These are phyloP conservation scores for Linum tenue DNA, from an alignment of 345 rosid species.

Conservation along the genomic window DNA sequence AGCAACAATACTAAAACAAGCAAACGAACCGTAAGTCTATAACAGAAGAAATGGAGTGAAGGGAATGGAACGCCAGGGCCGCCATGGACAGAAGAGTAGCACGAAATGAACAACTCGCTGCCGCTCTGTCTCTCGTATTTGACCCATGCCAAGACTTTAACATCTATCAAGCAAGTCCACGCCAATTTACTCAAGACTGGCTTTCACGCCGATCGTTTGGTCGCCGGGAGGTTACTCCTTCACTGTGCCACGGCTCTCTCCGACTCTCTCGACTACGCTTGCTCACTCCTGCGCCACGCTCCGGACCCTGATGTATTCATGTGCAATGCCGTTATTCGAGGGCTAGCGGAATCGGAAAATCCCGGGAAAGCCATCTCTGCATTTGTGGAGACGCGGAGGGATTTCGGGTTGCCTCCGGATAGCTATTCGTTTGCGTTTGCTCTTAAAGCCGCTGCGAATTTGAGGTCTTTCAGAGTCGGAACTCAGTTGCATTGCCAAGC, in stretches of 20 bases:
- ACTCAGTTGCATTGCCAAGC: conserved; percentile 52
- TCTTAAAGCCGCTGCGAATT: conserved; percentile 51
- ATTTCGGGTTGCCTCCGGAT: conserved; percentile 35
- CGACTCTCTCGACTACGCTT: conserved; percentile 39
- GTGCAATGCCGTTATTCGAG: conserved; percentile 66
- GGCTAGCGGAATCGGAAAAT: conserved; percentile 38
- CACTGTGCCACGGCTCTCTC: conserved; percentile 37
- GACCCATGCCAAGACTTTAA: conserved; percentile 36
- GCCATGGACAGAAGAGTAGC: no score
- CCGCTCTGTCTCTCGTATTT: conserved; percentile 30
- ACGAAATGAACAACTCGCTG: conserved; percentile 20
- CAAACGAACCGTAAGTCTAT: no score
- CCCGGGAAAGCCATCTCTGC: conserved; percentile 32
- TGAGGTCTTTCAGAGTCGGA: conserved; percentile 36
- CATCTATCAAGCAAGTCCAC: conserved; percentile 45
- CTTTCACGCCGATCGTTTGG: conserved; percentile 29
- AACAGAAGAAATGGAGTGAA: no score
- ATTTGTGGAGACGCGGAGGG: conserved; percentile 38
- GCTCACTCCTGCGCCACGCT: conserved; percentile 32
- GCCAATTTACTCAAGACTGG: conserved; percentile 39
- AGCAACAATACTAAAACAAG: no score
- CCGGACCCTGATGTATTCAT: conserved; percentile 55
- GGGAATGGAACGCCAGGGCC: no score
- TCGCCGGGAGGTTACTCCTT: conserved; percentile 52
- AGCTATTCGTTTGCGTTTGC: conserved; percentile 63